phyloP scores from a whole-genome alignment of 331 rosid species.

The Stylosanthes scabra region DNA sequence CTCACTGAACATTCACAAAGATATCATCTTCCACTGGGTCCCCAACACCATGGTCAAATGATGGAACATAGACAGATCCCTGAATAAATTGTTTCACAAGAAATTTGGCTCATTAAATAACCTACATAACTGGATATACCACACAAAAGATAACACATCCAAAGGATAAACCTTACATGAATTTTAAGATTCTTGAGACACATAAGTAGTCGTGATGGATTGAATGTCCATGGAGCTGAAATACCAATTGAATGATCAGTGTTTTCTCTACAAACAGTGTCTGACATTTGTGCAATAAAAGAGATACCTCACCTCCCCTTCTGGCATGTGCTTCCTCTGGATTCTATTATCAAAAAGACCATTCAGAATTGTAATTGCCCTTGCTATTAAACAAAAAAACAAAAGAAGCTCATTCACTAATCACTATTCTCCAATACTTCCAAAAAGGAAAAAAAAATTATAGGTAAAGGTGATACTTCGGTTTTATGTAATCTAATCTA shows the following conservation, averaged over 20 bases:
- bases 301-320: constrained; percentile 85
- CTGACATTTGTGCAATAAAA: constrained; percentile 37
- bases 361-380: constrained; percentile 34
- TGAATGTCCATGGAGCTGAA: constrained; percentile 99
- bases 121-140: constrained; percentile 21
- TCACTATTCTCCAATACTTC: not conserved
- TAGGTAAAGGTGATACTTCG: too few species aligned
- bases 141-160: too few species aligned
- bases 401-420: not conserved
- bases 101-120: constrained; percentile 32
- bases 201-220: constrained; percentile 64
- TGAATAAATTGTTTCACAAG: constrained; percentile 48
- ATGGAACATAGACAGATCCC: constrained; percentile 90
- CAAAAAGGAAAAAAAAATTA: not conserved
- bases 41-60: constrained; percentile 91
- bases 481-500: constrained; percentile 14
- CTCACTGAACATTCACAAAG: constrained; percentile 80
- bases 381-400: constrained; percentile 22
- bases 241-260: constrained; percentile 56
- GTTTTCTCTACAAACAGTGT: constrained; percentile 34
- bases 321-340: constrained; percentile 96
- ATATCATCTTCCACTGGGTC: constrained; percentile 88
- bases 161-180: constrained; percentile 55
- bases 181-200: constrained; percentile 75
- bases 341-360: constrained; percentile 61